phyloP scores from a whole-genome alignment of 305 asterid species.

The Rubia occidens region DNA sequence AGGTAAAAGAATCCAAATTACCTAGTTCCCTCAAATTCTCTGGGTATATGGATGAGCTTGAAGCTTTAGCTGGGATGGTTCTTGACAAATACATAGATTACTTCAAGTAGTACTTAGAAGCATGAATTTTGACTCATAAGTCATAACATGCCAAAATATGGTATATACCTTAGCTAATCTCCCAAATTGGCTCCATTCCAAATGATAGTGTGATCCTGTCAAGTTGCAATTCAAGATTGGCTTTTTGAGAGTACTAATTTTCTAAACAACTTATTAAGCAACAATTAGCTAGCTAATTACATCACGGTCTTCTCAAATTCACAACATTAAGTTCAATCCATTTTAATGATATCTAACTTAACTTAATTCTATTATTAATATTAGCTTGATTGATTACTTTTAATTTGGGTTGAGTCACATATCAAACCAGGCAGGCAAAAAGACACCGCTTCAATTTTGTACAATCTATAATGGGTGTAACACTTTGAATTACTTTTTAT shows the following conservation, averaged over 20 bases:
- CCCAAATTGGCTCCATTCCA: neutral
- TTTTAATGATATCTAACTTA: too few relatives aligned
- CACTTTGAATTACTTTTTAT: too few relatives aligned
- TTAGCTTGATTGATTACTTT: too few relatives aligned
- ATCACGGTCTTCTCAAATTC: too few relatives aligned
- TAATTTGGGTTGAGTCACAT: too few relatives aligned
- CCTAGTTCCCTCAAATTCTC: neutral
- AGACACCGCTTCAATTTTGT: too few relatives aligned
- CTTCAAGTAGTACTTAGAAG: neutral
- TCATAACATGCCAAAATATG: slow-evolving; percentile 2
- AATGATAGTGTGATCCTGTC: neutral
- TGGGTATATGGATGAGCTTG: neutral
- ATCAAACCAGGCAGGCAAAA: too few relatives aligned
- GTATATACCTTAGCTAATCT: neutral
- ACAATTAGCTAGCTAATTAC: neutral
- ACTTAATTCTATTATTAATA: too few relatives aligned
- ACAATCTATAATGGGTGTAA: too few relatives aligned
- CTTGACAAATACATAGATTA: neutral
- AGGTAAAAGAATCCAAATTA: slow-evolving; percentile 6
- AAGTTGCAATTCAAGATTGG: neutral
- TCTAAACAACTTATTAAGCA: neutral
- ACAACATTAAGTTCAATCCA: too few relatives aligned
- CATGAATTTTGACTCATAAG: slow-evolving; percentile 2
- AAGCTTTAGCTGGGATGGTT: neutral
- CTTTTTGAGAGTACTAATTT: too few relatives aligned